Evolutionary conservation across 257 asterid genomes (phyloP), one percentile per base, ranked within the genome.

Genomic region (Catharanthus roseus): DNA sequence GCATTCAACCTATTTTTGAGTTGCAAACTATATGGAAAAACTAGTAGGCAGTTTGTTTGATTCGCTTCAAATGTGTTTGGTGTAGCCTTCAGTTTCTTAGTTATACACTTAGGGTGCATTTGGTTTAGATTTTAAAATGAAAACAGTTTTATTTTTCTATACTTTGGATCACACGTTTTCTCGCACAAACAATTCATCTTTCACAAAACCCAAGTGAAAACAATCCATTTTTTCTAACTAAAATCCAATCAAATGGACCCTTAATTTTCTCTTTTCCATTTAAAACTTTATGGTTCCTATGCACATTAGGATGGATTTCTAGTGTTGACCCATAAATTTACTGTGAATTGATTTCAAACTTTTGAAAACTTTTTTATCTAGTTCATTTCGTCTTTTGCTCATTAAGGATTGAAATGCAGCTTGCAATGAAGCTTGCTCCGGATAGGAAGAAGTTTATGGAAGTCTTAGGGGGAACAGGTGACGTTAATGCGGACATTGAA

Each of bases 371-470:
- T 5, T n/a, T 38, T 38, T 38, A 42, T 36, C 38, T n/a, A 70
- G 58, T 72, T 78, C 47, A 31, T 41, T 73, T 61, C 57, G 65
- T 65, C 29, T 63, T 50, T 13, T 38, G 65, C 55, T 73, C 38
- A 69, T 33, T 31, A 19, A 13, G 75, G 50, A 47, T 31, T 47
- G 68, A 67, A 75, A 68, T 79, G 64, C 91, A 95, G 99, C 47
- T 95, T 62, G 97, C 97, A 26, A 89, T 95, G 99, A 95, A 95
- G 89, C 96, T 95, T 68, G 97, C 99, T 67, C 99, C 99, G n/a
- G 96, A 91, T 70, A 89, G 97, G 92, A 87, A 88, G 77, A 89
- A 95, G 83, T 91, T 95, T 79, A 78, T 95, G 79, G 96, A 87
- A 9, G 96, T 88, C 54, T 74, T 95, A 33, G 85, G 85, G 58